Percentiles rank a stretch among this genome's conserved stretches.
Conservation (phyloP, 345 rosid species). For the Brassica juncea region DNA sequence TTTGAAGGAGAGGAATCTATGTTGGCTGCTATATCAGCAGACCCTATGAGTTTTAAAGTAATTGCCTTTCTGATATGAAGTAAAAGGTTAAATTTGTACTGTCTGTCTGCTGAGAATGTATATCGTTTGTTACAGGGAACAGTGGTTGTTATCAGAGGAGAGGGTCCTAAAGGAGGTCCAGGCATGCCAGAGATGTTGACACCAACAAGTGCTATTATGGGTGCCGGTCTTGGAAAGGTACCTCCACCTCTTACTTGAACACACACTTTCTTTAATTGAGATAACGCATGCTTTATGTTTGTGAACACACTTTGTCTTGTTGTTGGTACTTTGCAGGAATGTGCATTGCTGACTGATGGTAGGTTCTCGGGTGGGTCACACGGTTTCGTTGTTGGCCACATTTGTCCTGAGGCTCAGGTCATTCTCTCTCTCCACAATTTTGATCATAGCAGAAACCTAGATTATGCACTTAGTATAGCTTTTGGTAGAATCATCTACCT, state of each 20-base stretch:
- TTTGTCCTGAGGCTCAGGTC: constrained; percentile 99
- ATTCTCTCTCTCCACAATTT: neutral
- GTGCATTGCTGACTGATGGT: constrained; percentile 92
- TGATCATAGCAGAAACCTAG: neutral
- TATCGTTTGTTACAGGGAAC: constrained; percentile 63
- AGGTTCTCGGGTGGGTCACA: constrained; percentile 99
- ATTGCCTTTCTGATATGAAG: neutral
- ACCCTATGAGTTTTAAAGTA: constrained; percentile 87
- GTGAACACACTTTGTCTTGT: constrained; percentile 2
- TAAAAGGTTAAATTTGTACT: neutral
- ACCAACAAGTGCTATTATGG: constrained; percentile 99
- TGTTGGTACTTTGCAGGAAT: constrained; percentile 61
- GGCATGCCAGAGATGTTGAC: constrained; percentile 99
- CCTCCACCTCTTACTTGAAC: neutral
- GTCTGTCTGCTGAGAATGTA: constrained; percentile 19
- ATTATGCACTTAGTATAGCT: neutral
- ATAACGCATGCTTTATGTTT: neutral
- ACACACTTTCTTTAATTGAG: neutral
- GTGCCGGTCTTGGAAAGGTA: constrained; percentile 99
- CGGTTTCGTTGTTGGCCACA: constrained; percentile 97
- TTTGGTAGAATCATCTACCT: neutral
- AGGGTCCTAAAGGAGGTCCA: constrained; percentile 99
- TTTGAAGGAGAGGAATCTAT: constrained; percentile 98
- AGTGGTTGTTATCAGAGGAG: constrained; percentile 91
- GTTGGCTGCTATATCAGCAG: constrained; percentile 78